Evolutionary conservation across 306 rosid genomes (phyloP), one percentile per base, ranked within the genome.

Genomic region (Hippophae tibetana): DNA sequence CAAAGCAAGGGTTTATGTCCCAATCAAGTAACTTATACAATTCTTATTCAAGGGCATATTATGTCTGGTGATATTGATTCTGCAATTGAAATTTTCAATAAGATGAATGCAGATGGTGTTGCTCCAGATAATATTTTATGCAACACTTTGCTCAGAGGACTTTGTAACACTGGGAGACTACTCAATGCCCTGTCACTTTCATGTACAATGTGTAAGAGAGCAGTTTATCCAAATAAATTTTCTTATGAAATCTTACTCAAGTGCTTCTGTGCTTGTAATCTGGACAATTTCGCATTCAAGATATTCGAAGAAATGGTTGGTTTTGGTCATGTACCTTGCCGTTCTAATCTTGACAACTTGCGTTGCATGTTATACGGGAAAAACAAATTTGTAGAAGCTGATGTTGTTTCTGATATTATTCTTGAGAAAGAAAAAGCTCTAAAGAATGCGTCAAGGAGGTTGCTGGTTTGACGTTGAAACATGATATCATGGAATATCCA

Each of bases 1-100:
- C 75, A 67, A 74, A 71, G 58, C 5, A 75, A 79, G 64, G 84
- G 75, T 45, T 52, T 70, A 9, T n/a, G 40, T n/a, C 80, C 84
- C 53, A 74, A 74, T 65, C 75, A 67, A 3, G 77, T 79, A 12
- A 74, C 80, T 62, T 71, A 69, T 54, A 74, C 84, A 7, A 71
- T 79, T 46, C 84, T 79, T 43, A 69, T 79, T 25, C 65, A 56
- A 60, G 77, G 80, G 54, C 61, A 64, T 61, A 68, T 79, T 41
- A 70, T n/a, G 47, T 69, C 60, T 5, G 77, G 65, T 38, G 72
- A 79, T 74, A 64, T 74, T 57, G 55, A 70, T 47, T 38, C 64
- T 53, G 78, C 72, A 51, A 56, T 79, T 40, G 68, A 57, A 41
- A 59, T 79, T 69, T 79, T 74, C 70, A 74, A 74, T 54, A 67